phyloP scores from a whole-genome alignment of 306 rosid species.

The Calophaca sinica region DNA sequence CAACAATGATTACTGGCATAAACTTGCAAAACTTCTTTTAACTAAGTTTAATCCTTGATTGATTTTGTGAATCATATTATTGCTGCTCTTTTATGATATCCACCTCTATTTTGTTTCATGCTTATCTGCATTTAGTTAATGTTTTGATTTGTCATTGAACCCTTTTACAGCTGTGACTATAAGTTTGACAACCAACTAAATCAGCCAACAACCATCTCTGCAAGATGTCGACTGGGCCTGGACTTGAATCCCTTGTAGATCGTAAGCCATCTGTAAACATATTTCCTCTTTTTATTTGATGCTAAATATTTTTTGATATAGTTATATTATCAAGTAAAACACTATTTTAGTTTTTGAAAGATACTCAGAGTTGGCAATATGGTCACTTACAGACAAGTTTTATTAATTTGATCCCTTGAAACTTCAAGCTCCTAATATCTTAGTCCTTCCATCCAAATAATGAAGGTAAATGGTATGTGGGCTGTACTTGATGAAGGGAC shows the following conservation, averaged over 20 bases:
- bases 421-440: not conserved
- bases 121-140: not conserved
- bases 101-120: not conserved
- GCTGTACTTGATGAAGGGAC: not conserved
- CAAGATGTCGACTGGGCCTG: conserved; percentile 57
- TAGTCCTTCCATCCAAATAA: not conserved
- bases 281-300: not conserved
- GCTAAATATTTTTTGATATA: conserved; percentile 17
- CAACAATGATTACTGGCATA: too few relatives aligned
- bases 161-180: not conserved
- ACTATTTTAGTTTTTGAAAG: not conserved
- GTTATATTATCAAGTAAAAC: conserved; percentile 9
- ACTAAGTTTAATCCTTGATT: too few relatives aligned
- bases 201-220: not conserved
- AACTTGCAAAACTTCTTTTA: too few relatives aligned
- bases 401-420: not conserved
- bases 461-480: not conserved
- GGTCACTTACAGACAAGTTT: not conserved
- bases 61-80: not conserved
- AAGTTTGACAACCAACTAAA: not conserved
- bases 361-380: not conserved
- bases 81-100: not conserved
- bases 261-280: conserved; percentile 44
- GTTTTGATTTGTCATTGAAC: not conserved
- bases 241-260: conserved; percentile 61